A percentile compares a stretch with the other conserved stretches of the same genome.
Conservation (phyloP, 192 early-diverging fungal genomes). For the Rhizophagus prolifer region DNA sequence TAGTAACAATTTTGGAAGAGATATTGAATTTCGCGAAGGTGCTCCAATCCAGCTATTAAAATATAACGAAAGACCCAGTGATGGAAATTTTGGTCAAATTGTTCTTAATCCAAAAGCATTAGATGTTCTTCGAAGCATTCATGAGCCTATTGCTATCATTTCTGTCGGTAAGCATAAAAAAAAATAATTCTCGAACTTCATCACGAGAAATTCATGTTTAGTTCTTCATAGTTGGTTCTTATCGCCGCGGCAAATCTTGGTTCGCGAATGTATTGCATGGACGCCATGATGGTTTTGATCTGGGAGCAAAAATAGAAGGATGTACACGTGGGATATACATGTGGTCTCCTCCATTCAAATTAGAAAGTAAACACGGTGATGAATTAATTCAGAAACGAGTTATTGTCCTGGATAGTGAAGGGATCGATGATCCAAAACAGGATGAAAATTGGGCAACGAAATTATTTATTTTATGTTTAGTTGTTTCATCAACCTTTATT, state of each 20-base stretch:
- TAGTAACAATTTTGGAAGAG: background rate
- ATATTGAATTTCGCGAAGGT: conserved; percentile 1
- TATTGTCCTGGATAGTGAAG: conserved; percentile 22
- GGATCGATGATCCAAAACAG: conserved; percentile 25
- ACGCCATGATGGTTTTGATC: conserved; percentile 19
- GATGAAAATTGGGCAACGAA: conserved; percentile 14
- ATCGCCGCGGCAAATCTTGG: conserved; percentile 22
- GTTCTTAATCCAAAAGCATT: background rate
- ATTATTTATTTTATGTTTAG: conserved; percentile 28
- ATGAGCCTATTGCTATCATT: conserved; percentile 20
- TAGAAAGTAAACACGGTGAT: background rate
- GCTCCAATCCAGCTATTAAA: background rate
- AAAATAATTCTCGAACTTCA: too few species aligned
- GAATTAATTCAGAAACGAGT: background rate
- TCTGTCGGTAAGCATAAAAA: background rate
- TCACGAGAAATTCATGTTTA: too few species aligned
- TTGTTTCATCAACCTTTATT: conserved; percentile 20
- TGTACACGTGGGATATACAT: conserved; percentile 23
- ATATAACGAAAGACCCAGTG: background rate
- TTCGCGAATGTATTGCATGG: conserved; percentile 15
- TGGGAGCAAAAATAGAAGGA: conserved; percentile 12
- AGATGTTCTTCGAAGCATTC: background rate
- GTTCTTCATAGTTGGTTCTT: background rate
- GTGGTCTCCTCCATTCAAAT: conserved; percentile 15
- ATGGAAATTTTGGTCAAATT: background rate